Evolutionary conservation across 108 stramenopile genomes (phyloP).

Genomic region (Cyclotella cryptica): DNA sequence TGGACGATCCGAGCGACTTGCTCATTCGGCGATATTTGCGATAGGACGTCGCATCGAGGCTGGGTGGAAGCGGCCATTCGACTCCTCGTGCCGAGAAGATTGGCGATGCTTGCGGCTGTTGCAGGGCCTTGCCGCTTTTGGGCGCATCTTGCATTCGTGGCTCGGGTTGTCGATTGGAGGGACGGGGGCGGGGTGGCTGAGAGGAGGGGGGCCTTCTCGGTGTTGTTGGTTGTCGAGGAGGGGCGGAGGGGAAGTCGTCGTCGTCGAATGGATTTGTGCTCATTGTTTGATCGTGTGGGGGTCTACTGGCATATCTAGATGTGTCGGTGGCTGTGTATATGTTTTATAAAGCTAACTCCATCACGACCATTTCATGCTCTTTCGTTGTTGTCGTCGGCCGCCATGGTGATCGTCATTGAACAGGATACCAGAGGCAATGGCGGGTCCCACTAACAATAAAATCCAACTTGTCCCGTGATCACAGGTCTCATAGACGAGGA

Average conservation of each 20-base stretch:
- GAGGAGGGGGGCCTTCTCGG: neutral
- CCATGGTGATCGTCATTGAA: too few relatives aligned
- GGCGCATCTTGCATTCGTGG: too few relatives aligned
- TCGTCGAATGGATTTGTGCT: slow-evolving; percentile 24
- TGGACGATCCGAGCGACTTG: slow-evolving; percentile 45
- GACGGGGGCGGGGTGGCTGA: neutral
- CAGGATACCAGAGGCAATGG: too few relatives aligned
- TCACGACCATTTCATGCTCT: too few relatives aligned
- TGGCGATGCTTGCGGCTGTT: slow-evolving; percentile 49
- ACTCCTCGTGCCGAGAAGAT: slow-evolving; percentile 84
- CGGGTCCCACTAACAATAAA: too few relatives aligned
- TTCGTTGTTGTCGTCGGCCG: too few relatives aligned
- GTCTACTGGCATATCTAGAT: too few relatives aligned
- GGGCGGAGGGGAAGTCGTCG: neutral
- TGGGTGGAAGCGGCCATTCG: slow-evolving; percentile 81
- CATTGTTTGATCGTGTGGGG: neutral
- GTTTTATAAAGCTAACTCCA: too few relatives aligned
- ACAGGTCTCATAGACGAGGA: too few relatives aligned
- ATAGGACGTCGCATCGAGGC: slow-evolving; percentile 58
- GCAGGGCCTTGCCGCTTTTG: neutral
- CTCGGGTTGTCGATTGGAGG: neutral
- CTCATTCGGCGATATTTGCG: slow-evolving; percentile 58
- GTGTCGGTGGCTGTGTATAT: too few relatives aligned
- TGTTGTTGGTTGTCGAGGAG: neutral
- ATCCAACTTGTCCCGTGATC: too few relatives aligned